Evolutionary conservation across 148 eudicot species (phyloP).

Genomic region (Pouteria glomerata): DNA sequence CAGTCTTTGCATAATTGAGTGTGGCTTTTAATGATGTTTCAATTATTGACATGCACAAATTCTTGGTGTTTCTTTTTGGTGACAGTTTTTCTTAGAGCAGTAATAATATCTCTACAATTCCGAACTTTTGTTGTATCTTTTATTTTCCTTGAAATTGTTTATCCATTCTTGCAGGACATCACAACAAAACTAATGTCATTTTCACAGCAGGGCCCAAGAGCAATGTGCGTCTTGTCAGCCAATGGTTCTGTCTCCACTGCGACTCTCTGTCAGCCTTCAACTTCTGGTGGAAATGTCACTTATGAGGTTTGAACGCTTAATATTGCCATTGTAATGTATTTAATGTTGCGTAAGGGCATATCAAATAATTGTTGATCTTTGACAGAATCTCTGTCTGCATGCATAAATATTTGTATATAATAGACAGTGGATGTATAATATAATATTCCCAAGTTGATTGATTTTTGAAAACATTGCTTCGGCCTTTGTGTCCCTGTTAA

Average conservation of each 20-base stretch:
- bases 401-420: too few species aligned
- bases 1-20: neutral
- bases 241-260: conserved; percentile 57
- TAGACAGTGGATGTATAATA: neutral
- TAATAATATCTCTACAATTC: neutral
- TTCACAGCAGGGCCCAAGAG: conserved; percentile 50
- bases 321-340: too few species aligned
- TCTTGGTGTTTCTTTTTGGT: too few species aligned
- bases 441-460: too few species aligned
- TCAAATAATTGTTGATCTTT: neutral
- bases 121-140: neutral
- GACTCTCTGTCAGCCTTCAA: conserved; percentile 50
- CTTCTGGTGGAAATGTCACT: conserved; percentile 53
- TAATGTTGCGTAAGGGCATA: neutral
- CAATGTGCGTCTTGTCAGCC: conserved; percentile 61
- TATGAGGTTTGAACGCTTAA: conserved; percentile 43
- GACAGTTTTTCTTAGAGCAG: neutral
- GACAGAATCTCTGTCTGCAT: neutral
- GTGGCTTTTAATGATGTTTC: neutral
- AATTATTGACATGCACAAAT: neutral
- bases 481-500: too few species aligned
- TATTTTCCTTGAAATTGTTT: neutral
- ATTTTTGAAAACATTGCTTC: too few species aligned
- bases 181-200: conserved; percentile 54
- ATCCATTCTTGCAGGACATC: conserved; percentile 38